Conservation (phyloP, 306 rosid species). For the Prunus davidiana region DNA sequence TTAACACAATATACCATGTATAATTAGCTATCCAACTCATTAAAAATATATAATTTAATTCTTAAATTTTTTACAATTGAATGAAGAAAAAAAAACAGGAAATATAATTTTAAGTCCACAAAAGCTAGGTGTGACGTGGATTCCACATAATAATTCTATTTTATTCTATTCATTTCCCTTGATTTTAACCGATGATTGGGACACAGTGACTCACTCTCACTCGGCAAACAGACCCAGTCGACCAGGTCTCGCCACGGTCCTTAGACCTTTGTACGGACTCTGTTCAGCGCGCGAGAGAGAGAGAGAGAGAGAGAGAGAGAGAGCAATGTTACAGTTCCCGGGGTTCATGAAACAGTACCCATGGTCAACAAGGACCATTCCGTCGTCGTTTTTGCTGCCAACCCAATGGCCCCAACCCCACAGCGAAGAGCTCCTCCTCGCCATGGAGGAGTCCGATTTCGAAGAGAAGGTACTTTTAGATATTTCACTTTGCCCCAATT, state of each 20-base stretch:
- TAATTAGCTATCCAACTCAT: too few species aligned
- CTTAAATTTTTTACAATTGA: too few species aligned
- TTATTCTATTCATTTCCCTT: too few species aligned
- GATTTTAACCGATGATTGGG: background rate
- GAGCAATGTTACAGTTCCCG: constrained; percentile 81
- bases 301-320: constrained; percentile 6
- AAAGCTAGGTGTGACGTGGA: too few species aligned
- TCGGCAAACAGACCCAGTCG: background rate
- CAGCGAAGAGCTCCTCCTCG: constrained; percentile 83
- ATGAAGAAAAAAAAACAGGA: too few species aligned
- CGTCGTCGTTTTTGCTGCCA: constrained; percentile 80
- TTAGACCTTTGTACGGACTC: background rate
- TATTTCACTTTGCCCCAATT: background rate
- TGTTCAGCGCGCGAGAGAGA: background rate
- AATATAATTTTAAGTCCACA: too few species aligned
- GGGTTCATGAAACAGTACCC: constrained; percentile 89
- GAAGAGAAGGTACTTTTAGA: constrained; percentile 65
- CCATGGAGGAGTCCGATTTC: constrained; percentile 85
- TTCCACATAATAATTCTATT: too few species aligned
- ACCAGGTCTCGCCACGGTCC: background rate
- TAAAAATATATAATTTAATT: too few species aligned
- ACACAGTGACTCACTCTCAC: background rate
- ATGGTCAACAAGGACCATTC: constrained; percentile 67
- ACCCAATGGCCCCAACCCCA: constrained; percentile 95
- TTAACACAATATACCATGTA: too few species aligned